Conservation (phyloP, 192 early-diverging fungal species). For the Coemansia sp. region DNA sequence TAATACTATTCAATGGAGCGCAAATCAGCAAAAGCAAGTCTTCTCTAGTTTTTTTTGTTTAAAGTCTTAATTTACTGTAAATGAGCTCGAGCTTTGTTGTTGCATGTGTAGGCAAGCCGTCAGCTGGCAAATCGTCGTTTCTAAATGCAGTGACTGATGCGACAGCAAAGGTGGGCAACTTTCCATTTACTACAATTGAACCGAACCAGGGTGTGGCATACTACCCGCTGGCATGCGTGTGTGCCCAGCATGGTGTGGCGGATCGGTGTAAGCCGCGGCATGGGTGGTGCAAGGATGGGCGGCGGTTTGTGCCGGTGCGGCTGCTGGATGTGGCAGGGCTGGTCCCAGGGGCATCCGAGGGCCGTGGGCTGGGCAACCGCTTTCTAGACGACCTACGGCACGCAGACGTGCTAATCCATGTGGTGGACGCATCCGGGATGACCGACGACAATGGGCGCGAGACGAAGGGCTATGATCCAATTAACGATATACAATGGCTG, state of each 20-base stretch:
- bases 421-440: conserved; percentile 82
- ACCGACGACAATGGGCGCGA: conserved; percentile 76
- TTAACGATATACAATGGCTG: conserved; percentile 84
- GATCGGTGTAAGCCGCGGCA: conserved; percentile 69
- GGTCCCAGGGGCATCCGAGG: conserved; percentile 78
- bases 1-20: too few species aligned
- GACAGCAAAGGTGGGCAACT: conserved; percentile 80
- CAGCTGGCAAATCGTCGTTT: conserved; percentile 81
- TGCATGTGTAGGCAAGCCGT: conserved; percentile 72
- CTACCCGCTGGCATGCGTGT: conserved; percentile 72
- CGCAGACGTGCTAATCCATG: conserved; percentile 78
- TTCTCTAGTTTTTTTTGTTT: conserved; percentile 2
- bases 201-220: conserved; percentile 80
- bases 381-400: conserved; percentile 79
- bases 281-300: conserved; percentile 67
- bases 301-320: conserved; percentile 65
- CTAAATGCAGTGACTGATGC: conserved; percentile 81
- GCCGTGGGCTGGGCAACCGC: conserved; percentile 73
- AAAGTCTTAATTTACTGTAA: background rate
- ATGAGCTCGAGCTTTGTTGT: conserved; percentile 56
- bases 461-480: conserved; percentile 77
- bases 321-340: conserved; percentile 82
- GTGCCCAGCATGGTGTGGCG: conserved; percentile 52
- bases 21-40: background rate
- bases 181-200: conserved; percentile 85